Evolutionary conservation across 441 rosid genomes (phyloP), one percentile per base, ranked within the genome.

Genomic region (Brassica hybrid): DNA sequence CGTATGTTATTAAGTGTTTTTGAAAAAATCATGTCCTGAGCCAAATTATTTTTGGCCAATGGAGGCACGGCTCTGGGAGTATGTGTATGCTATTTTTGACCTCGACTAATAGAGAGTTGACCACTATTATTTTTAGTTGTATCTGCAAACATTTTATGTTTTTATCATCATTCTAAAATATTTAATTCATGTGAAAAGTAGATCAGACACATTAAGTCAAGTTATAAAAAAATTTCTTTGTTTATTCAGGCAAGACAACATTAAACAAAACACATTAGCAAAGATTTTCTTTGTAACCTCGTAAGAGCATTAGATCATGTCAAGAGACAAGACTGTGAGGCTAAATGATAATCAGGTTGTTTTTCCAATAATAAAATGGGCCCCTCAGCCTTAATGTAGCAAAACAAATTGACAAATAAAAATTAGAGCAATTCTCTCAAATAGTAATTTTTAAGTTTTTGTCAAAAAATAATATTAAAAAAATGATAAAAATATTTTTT

Each of bases 211-310:
- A 69, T 74, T 63, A 57, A 74, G 73, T 79, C 72, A 70, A 69
- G 62, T 56, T 48, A 52, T 7, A 14, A 52, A 41, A 4, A 57
- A 14, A 41, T 32, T 59, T 72, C 52, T 45, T 78, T 66, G 69
- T 72, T 78, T 66, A 74, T 74, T 67, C 50, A 63, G 72, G 60
- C 71, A 69, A 69, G 79, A 79, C 79, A 79, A 71, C 69, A 75
- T 65, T 75, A 75, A 79, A 75, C 79, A 79, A 64, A 73, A 79
- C 79, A 74, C 61, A 79, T 56, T 75, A 79, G 71, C 79, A 75
- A 34, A 79, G 79, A 79, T 79, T 79, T 79, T 74, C 63, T 71
- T 70, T 75, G 82, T 79, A 57, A 79, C 82, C 82, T 79, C 82
- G 82, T 75, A 43, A 79, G 79, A 75, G 76, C 60, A 79, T 70